These are phyloP conservation scores for Pyrenophora tritici-repentis DNA, from an alignment of 2,329 filamentous ascomycete species.

Conservation along the genomic window DNA sequence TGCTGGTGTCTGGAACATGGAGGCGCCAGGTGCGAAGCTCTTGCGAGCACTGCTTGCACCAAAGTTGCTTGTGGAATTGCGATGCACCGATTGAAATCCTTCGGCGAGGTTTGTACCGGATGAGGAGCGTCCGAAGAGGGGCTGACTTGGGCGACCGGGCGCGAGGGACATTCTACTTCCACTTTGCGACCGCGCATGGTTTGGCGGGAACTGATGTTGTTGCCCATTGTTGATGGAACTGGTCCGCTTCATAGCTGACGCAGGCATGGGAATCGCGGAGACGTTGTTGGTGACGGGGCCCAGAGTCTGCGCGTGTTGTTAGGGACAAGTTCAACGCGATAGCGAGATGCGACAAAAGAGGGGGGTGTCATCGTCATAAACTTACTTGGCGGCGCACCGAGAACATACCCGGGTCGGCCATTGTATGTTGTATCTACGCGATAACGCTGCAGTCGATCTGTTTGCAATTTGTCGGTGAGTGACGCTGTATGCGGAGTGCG, in stretches of 20 bases:
- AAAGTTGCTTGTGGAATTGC: conserved; percentile 76
- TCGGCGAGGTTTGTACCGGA: conserved; percentile 82
- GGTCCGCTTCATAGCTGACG: conserved; percentile 91
- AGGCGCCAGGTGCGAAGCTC: conserved; percentile 67
- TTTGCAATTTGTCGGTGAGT: conserved; percentile 1
- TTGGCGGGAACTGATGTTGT: conserved; percentile 59
- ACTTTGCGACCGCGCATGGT: conserved; percentile 77
- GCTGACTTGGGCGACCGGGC: conserved; percentile 77
- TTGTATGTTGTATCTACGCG: conserved; percentile 18
- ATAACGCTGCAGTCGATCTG: conserved; percentile 3
- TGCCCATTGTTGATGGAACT: conserved; percentile 74
- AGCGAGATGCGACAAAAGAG: conserved; percentile 17
- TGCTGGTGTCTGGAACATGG: conserved; percentile 53
- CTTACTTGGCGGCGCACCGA: conserved; percentile 89
- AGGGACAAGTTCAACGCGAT: conserved; percentile 15
- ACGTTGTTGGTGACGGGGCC: conserved; percentile 82
- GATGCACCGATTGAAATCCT: conserved; percentile 81
- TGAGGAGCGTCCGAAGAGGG: conserved; percentile 82
- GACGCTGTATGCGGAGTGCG: conserved; percentile 3
- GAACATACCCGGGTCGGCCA: conserved; percentile 68
- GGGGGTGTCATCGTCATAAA: conserved; percentile 22
- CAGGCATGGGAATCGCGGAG: conserved; percentile 79
- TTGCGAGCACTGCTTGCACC: conserved; percentile 66
- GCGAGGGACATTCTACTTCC: conserved; percentile 85
- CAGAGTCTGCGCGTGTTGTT: conserved; percentile 68